Evolutionary conservation across 2,329 filamentous ascomycete genomes (phyloP).

Genomic region (Colletotrichum destructivum): DNA sequence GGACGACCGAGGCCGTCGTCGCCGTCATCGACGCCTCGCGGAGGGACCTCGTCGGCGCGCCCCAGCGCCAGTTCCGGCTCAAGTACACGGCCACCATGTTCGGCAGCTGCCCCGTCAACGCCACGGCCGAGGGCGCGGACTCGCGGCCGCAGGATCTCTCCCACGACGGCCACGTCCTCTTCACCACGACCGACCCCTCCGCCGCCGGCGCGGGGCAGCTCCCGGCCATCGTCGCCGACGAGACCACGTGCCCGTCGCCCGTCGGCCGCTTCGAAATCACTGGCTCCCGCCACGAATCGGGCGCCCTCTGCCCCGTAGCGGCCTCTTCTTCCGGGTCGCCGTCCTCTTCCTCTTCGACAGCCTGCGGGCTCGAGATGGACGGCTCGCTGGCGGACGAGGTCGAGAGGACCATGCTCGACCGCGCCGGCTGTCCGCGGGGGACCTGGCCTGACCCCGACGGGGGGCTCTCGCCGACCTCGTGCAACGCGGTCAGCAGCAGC

Average conservation of each 20-base stretch:
- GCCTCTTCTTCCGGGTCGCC: neutral
- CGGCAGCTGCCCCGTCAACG: neutral
- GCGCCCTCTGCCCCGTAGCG: neutral
- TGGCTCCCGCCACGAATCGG: neutral
- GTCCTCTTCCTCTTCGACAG: neutral
- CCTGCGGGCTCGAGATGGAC: constrained; percentile 19
- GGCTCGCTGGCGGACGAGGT: constrained; percentile 6
- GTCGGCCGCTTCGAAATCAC: constrained; percentile 8
- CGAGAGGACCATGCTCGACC: constrained; percentile 9
- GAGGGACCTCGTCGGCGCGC: constrained; percentile 9
- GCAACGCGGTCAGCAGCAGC: neutral
- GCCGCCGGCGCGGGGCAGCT: neutral
- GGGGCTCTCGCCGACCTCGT: neutral
- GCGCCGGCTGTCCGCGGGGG: neutral
- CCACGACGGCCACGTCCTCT: neutral
- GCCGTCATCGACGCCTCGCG: constrained; percentile 9
- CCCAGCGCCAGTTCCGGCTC: neutral
- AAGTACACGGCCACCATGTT: constrained; percentile 15
- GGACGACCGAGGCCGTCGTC: neutral
- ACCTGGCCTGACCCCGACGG: constrained; percentile 18
- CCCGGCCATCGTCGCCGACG: neutral
- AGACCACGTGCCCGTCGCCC: neutral
- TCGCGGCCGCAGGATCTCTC: constrained; percentile 1
- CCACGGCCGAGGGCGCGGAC: neutral
- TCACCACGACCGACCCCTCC: constrained; percentile 4